Evolutionary conservation across 345 rosid species (phyloP).

Genomic region (Carallia pectinifolia): DNA sequence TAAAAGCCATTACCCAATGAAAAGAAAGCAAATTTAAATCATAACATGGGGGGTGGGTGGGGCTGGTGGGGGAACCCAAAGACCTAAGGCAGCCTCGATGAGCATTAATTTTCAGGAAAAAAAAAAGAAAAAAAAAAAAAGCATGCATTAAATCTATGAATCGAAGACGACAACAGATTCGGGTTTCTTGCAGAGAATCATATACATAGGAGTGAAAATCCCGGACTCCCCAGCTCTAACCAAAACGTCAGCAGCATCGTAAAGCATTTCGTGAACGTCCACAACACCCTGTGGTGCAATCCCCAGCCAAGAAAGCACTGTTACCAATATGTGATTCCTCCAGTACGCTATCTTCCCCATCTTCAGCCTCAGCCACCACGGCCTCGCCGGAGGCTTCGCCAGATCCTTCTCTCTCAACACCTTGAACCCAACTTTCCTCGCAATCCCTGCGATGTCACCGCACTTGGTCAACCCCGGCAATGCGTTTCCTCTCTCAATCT

Average conservation of each 20-base stretch:
- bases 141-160: too few relatives aligned
- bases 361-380: conserved; percentile 89
- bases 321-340: conserved; percentile 86
- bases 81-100: too few relatives aligned
- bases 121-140: too few relatives aligned
- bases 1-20: too few relatives aligned
- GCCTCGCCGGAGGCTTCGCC: conserved; percentile 71
- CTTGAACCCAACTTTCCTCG: conserved; percentile 73
- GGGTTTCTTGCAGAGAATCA: conserved; percentile 91
- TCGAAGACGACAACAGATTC: conserved; percentile 1
- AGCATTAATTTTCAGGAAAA: too few relatives aligned
- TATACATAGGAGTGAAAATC: conserved; percentile 96
- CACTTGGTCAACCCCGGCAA: conserved; percentile 72
- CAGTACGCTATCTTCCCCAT: conserved; percentile 88
- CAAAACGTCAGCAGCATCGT: conserved; percentile 73
- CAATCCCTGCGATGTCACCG: conserved; percentile 56
- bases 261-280: conserved; percentile 89
- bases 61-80: too few relatives aligned
- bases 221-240: conserved; percentile 80
- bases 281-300: conserved; percentile 91
- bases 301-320: conserved; percentile 59
- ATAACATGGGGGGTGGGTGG: too few relatives aligned
- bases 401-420: conserved; percentile 77
- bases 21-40: too few relatives aligned
- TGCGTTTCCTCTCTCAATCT: conserved; percentile 88